Base-by-base conservation (phyloP, 2,329 filamentous ascomycete genomes). In the Neoscytalidium dimidiatum region DNA sequence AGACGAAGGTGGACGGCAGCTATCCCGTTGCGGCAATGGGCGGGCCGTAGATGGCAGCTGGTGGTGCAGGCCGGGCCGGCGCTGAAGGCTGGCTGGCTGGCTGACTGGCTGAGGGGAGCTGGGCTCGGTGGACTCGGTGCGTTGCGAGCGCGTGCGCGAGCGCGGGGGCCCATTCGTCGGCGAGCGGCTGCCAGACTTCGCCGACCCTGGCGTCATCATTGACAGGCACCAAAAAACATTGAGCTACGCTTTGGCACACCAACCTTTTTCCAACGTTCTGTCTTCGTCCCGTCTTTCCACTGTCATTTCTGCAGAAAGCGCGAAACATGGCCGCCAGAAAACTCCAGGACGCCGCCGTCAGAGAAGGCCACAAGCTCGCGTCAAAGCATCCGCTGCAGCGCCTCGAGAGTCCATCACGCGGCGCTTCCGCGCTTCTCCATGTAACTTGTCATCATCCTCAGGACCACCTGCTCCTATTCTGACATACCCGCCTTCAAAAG, bases 381-480 rank as follows among this genome's bases (percentile, higher is more conserved):
- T 71, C 72, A 57, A 75, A 72, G 51, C 89, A 92, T 78, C 86
- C 85, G 48, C 82, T 91, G 4, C 90, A 92, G 76, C 83, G 88
- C 43, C 78, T 92, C 21, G 73, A 82, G 3, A 88, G 90, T 66
- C 90, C 90, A 0, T 89, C 88, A 1, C 85, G 85, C 66, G 84
- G 84, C 44, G 70, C 86, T 64, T 92, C 90, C 2, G 83, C 89
- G 23, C 66, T 86, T 9, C 74, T 92, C 46, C 90, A 93, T 75
- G 75, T 82, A 67, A 31, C 70, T 65, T 13, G 38, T 9, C 13
- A 49, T 26, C 31, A 38, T 17, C 46, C 28, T n/a, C 43, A 33
- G n/a, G n/a, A 8, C 5, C 19, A 1, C 51, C n/a, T 28, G 17
- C 38, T 29, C 46, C 13, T 26, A 11, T 56, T 35, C 29, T 62